These are phyloP conservation scores for Westerdykella sp. DNA, from an alignment of 2,329 filamentous ascomycete genomes.

Conservation along the genomic window DNA sequence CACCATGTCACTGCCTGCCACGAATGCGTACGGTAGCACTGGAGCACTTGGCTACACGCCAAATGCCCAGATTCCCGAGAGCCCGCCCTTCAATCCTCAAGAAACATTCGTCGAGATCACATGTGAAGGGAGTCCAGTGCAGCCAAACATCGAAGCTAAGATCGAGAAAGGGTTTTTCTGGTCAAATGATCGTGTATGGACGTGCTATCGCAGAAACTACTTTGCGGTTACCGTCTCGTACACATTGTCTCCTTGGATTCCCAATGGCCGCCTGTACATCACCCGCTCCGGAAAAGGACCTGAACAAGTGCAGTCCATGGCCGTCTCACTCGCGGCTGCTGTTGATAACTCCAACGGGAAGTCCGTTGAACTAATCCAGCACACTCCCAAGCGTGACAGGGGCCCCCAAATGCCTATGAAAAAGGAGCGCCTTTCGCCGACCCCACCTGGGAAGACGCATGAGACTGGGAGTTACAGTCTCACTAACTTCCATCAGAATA, in stretches of 20 bases:
- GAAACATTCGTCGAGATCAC: conserved; percentile 55
- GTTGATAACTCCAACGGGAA: conserved; percentile 72
- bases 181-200: conserved; percentile 72
- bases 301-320: conserved; percentile 64
- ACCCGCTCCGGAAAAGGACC: conserved; percentile 42
- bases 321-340: conserved; percentile 77
- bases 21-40: conserved; percentile 12
- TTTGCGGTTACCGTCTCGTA: conserved; percentile 81
- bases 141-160: conserved; percentile 67
- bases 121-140: conserved; percentile 55
- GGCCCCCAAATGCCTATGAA: conserved; percentile 69
- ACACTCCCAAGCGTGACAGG: conserved; percentile 87
- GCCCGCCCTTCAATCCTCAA: conserved; percentile 43
- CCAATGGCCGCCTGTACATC: conserved; percentile 52
- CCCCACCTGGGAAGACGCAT: conserved; percentile 48
- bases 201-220: conserved; percentile 87
- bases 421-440: conserved; percentile 64
- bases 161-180: conserved; percentile 89
- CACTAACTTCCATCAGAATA: conserved; percentile 33
- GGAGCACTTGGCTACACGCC: conserved; percentile 14
- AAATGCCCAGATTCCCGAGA: conserved; percentile 18
- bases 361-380: conserved; percentile 76
- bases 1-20: conserved; percentile 23
- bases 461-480: conserved; percentile 37
- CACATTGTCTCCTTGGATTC: conserved; percentile 58